Evolutionary conservation across 352 stramenopile genomes (phyloP), one percentile per base, ranked within the genome.

Genomic region (Globisporangium camurandrum): DNA sequence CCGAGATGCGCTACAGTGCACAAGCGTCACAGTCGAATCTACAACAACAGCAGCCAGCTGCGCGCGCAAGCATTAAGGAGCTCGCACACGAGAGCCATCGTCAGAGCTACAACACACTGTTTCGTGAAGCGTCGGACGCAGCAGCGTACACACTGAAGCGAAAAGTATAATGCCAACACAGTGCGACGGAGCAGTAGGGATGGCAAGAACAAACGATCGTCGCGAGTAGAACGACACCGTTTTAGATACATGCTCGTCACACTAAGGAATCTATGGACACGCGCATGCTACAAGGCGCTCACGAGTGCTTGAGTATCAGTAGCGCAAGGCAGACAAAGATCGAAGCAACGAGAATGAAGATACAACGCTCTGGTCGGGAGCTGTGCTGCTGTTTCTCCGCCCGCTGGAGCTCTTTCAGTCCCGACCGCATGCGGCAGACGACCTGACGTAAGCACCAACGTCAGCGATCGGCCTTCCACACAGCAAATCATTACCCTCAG

Each of bases 271-370:
- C 6, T 17, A 39, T 14, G 33, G 19, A 17, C 8, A n/a, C 23
- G 28, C 28, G n/a, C 38, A 19, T 24, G 12, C 17, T 14, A 14
- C 1, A 17, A 30, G 26, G 8, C 11, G 3, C 42, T 83, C 46
- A 86, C 19, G 68, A 75, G 51, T 92, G 81, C 37, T 90, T 92
- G 47, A 75, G 39, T 6, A 86, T 11, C 22, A 92, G 63, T 11
- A 88, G 62, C 19, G 79, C 41, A 52, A 88, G 84, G 54, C 78
- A 92, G 16, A 84, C 9, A 4, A 72, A 71, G 46, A 90, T 92
- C 36, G 70, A 50, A 4, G 66, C 55, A 14, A 92, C 40, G 5
- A 92, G 59, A 17, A 81, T 33, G 42, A 79, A 74, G 46, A 92
- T 92, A 52, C 78, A 92, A 22, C 81, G 69, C 59, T 88, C 67